Conservation (phyloP, 305 asterid genomes). For the Fraxinus nigra region DNA sequence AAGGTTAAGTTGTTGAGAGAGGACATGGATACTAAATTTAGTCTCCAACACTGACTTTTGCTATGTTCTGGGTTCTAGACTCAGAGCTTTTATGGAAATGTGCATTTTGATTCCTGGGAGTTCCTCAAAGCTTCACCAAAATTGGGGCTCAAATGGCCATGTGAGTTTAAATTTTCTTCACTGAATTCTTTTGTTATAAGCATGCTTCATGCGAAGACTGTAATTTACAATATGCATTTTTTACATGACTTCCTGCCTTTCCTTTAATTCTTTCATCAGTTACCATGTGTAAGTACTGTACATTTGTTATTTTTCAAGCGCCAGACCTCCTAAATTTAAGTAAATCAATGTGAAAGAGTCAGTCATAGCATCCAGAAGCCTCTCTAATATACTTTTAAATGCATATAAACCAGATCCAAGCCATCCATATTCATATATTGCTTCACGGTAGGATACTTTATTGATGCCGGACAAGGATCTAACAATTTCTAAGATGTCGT, state of each 20-base stretch:
- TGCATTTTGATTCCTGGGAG: conserved; percentile 87
- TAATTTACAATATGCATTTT: not conserved
- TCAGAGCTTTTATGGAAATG: conserved; percentile 92
- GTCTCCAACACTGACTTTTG: not conserved
- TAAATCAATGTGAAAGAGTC: not conserved
- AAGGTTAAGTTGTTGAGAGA: not conserved
- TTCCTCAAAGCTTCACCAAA: conserved; percentile 60
- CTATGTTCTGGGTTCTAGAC: conserved; percentile 50
- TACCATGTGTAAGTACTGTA: not conserved
- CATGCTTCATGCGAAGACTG: conserved; percentile 1
- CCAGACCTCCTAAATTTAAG: not conserved
- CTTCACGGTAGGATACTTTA: not conserved
- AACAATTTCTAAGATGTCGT: not conserved
- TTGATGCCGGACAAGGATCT: not conserved
- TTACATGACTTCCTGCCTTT: not conserved
- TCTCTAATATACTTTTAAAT: not conserved
- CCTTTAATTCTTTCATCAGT: not conserved
- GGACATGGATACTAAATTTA: not conserved
- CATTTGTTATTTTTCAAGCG: not conserved
- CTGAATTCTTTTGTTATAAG: conserved; percentile 4
- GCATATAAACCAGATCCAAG: not conserved
- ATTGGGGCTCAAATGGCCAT: conserved; percentile 47
- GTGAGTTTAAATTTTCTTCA: conserved; percentile 39
- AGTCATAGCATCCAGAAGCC: not conserved
- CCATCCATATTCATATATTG: not conserved